A percentile compares a stretch with the other conserved stretches of the same genome.
These are phyloP conservation scores for Gyromitra esculenta DNA, from an alignment of 2,329 filamentous ascomycete species.

Conservation along the genomic window DNA sequence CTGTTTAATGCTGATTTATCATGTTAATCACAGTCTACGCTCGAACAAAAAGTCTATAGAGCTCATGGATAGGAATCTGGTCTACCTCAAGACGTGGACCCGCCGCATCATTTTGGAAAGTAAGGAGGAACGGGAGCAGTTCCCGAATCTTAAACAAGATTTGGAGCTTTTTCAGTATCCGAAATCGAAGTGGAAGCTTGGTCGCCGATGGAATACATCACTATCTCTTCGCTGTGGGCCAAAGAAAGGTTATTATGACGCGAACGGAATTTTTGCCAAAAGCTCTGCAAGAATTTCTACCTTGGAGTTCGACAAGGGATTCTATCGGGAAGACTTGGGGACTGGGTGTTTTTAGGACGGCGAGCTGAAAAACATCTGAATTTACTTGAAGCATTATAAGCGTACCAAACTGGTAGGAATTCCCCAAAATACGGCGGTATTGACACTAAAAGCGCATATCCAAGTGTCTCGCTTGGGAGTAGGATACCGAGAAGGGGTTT, in stretches of 20 bases:
- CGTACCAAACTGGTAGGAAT: background rate
- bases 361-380: background rate
- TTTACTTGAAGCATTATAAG: background rate
- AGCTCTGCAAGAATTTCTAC: background rate
- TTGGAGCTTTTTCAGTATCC: conserved; percentile 14
- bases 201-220: conserved; percentile 4
- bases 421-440: background rate
- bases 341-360: background rate
- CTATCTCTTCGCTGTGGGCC: conserved; percentile 12
- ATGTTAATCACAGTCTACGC: background rate
- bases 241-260: conserved; percentile 6
- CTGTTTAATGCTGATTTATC: background rate
- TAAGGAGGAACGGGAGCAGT: background rate
- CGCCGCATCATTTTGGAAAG: background rate
- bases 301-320: background rate
- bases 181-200: background rate
- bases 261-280: conserved; percentile 1
- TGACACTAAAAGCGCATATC: background rate
- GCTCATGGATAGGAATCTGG: background rate
- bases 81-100: background rate
- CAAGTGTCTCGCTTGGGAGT: background rate
- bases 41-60: conserved; percentile 2
- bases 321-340: background rate
- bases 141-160: background rate
- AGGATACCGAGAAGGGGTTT: background rate